These are phyloP conservation scores for Neoascochyta sp. DNA, from an alignment of 2,329 filamentous ascomycete species.

Conservation along the genomic window DNA sequence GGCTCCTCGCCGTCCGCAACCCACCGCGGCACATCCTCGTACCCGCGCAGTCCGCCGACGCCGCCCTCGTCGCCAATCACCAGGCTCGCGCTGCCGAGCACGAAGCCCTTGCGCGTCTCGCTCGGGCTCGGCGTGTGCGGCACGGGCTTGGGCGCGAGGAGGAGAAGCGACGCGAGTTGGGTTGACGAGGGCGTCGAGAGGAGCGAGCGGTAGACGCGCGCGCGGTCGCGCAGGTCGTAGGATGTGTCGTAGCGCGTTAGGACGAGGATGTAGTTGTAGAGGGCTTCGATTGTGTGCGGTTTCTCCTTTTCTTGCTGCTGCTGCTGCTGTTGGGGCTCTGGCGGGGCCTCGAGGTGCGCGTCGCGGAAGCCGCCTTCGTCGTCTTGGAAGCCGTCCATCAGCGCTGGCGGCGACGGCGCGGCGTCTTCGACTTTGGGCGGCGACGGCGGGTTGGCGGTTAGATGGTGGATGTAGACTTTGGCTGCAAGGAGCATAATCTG, in stretches of 20 bases:
- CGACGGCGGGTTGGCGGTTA: constrained; percentile 60
- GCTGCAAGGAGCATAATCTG: constrained; percentile 90
- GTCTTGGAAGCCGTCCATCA: constrained; percentile 31
- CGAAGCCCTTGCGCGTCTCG: constrained; percentile 71
- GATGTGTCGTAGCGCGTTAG: constrained; percentile 90
- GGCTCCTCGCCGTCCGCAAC: constrained; percentile 77
- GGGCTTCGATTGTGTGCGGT: constrained; percentile 65
- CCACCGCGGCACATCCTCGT: constrained; percentile 82
- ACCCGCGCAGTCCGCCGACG: constrained; percentile 66
- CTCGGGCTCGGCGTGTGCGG: constrained; percentile 88
- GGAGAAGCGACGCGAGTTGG: constrained; percentile 83
- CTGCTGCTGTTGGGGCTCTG: constrained; percentile 13
- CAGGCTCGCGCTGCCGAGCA: constrained; percentile 79
- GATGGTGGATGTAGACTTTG: constrained; percentile 91
- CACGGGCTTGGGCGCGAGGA: constrained; percentile 90
- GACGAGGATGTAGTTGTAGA: constrained; percentile 82
- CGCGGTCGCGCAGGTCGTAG: constrained; percentile 89
- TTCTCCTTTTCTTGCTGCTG: constrained; percentile 41
- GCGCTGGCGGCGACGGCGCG: constrained; percentile 17
- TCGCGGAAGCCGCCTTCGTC: constrained; percentile 37
- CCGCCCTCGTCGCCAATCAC: constrained; percentile 75
- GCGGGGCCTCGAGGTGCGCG: constrained; percentile 15
- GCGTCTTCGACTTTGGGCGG: constrained; percentile 33
- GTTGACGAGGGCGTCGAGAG: constrained; percentile 69
- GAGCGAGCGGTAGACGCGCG: constrained; percentile 81